phyloP scores from a whole-genome alignment of 2,329 filamentous ascomycete genomes.

The Aureobasidium sp. region DNA sequence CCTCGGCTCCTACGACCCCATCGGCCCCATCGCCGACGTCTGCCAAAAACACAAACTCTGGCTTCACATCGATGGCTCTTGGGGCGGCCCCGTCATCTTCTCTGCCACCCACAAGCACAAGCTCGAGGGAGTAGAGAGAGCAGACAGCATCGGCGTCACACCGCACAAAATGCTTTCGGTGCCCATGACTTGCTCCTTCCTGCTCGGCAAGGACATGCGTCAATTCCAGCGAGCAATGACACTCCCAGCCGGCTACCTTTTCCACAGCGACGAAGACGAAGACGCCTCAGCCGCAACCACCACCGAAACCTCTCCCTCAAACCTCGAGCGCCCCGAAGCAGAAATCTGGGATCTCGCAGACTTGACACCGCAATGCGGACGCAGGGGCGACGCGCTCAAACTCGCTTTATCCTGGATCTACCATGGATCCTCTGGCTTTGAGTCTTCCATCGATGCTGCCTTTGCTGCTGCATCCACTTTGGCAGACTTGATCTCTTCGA shows the following conservation, averaged over 20 bases:
- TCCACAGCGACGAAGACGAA: slow-evolving; percentile 33
- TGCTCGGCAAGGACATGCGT: slow-evolving; percentile 68
- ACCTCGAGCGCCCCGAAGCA: slow-evolving; percentile 25
- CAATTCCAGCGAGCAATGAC: slow-evolving; percentile 80
- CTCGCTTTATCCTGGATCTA: slow-evolving; percentile 84
- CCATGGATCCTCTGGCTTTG: slow-evolving; percentile 72
- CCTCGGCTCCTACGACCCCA: slow-evolving; percentile 79
- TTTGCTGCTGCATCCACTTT: slow-evolving; percentile 66
- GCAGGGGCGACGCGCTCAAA: slow-evolving; percentile 78
- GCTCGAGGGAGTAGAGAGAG: slow-evolving; percentile 63
- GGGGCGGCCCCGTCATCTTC: slow-evolving; percentile 83
- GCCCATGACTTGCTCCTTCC: slow-evolving; percentile 83
- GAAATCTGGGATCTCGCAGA: slow-evolving; percentile 88
- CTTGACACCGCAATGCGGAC: slow-evolving; percentile 86
- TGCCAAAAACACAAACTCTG: slow-evolving; percentile 69
- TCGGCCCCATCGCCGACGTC: slow-evolving; percentile 61
- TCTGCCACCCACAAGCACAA: slow-evolving; percentile 56
- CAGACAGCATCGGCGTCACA: slow-evolving; percentile 79
- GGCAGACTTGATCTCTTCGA: slow-evolving; percentile 50
- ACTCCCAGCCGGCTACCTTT: slow-evolving; percentile 70
- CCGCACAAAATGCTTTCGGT: slow-evolving; percentile 97
- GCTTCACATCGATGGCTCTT: slow-evolving; percentile 89
- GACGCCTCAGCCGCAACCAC: slow-evolving; percentile 27
- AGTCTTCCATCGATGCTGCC: slow-evolving; percentile 54
- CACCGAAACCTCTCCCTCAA: not conserved